Evolutionary conservation across 345 rosid genomes (phyloP), one percentile per base, ranked within the genome.

Genomic region (Brassica cretica): DNA sequence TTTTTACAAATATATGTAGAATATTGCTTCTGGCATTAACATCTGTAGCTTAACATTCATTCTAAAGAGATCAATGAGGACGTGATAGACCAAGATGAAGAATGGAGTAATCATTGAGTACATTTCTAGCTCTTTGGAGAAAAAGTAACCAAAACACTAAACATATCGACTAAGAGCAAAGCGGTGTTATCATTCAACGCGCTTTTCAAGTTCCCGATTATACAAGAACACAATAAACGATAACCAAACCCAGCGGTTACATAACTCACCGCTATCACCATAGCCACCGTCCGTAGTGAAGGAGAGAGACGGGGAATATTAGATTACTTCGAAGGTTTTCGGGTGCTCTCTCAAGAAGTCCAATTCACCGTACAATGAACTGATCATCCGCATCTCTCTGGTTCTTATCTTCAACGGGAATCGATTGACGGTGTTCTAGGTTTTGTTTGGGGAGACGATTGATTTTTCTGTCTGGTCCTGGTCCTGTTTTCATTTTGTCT

Each of bases 221-320:
- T 35, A 72, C 67, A 78, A 59, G 55, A 78, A 56, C 53, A 58
- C 51, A 44, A 44, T 44, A 44, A 44, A 44, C n/a, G 51, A 78
- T 41, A 41, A 44, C 0, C 15, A 72, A 78, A 72, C 73, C 68
- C 64, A 30, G 32, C 65, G 64, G 69, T 79, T 79, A 68, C 75
- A 80, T 63, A 74, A 37, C 27, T 79, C 85, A 41, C 85, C 85
- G 72, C 62, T 82, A 63, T 74, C 85, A 68, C 62, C 82, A 63
- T 79, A 68, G 51, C 37, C 24, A 60, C 76, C 76, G 70, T 80
- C 44, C 10, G 44, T 37, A 37, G 11, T 37, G 44, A 37, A 37
- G 44, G 44, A 37, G 44, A 37, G 44, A 37, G 35, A 32, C 44
- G 11, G 3, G 2, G 44, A 37, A 8, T 35, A 35, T 6, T 6